Evolutionary conservation across 257 asterid species (phyloP).

Genomic region (Solanum medicagineum): DNA sequence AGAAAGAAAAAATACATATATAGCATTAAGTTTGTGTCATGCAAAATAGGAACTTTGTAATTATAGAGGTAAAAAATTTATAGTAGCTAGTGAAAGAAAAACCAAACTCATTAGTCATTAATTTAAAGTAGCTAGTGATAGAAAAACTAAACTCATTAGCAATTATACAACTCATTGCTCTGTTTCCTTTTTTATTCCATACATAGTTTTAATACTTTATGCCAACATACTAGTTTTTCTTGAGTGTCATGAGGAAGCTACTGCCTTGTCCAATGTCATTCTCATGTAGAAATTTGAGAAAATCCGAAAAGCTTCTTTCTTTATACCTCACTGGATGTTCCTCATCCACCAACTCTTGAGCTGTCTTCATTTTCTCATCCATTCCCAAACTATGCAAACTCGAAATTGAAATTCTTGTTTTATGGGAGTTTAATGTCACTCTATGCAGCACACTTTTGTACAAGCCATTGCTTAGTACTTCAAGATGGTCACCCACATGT

Average conservation of each 20-base stretch:
- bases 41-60: background rate
- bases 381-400: constrained; percentile 34
- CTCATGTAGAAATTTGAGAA: constrained; percentile 20
- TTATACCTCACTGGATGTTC: background rate
- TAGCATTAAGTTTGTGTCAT: background rate
- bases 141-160: background rate
- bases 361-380: constrained; percentile 29
- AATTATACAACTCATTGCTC: background rate
- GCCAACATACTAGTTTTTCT: background rate
- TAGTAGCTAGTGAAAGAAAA: too few relatives aligned
- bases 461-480: constrained; percentile 37
- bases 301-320: background rate
- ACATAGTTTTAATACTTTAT: background rate
- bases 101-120: too few relatives aligned
- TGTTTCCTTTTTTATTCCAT: background rate
- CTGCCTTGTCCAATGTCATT: constrained; percentile 25
- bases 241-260: constrained; percentile 19
- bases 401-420: constrained; percentile 26
- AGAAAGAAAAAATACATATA: background rate
- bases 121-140: background rate
- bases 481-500: constrained; percentile 41
- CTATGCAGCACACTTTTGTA: constrained; percentile 26
- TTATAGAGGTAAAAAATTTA: background rate
- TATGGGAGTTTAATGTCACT: constrained; percentile 12
- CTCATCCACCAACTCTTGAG: constrained; percentile 25